Base-by-base conservation (phyloP, 2,329 filamentous ascomycete genomes). In the Fusarium lyarnte region DNA sequence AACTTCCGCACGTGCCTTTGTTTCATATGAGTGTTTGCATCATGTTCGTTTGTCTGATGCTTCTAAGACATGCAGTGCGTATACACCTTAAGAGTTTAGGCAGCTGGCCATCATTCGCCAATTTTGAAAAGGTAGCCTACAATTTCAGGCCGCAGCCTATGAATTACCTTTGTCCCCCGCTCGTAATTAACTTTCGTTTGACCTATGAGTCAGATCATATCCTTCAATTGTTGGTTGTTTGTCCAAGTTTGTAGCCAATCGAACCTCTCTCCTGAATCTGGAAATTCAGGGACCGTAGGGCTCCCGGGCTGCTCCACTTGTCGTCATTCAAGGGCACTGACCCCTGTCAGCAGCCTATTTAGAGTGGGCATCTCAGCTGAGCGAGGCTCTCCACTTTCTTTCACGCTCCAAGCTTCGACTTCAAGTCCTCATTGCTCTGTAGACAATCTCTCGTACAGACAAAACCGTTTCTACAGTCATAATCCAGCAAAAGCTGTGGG, bases 311-410 rank as follows among this genome's bases (percentile, higher is more conserved):
- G n/a, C 54, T 27, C 67, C 66, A 70, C 66, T 38, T 35, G 70
- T 70, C 66, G 69, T 72, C 65, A 73, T 71, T 42, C 17, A 10
- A 23, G 45, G 57, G 27, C 27, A 25, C 3, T 16, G 39, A 29
- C 46, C 65, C 66, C 57, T 73, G 70, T 52, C 43, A 33, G 58
- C 57, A 63, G 36, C 45, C 46, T 64, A 41, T 55, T 43, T 25
- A 43, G 39, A 68, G 63, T 72, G 68, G 68, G n/a, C 45, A 43
- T 47, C 51, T 58, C 47, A 57, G 33, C 57, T 68, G 57, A 49
- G 16, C 33, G 55, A 66, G 38, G 38, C 49, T 46, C 55, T 57
- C 69, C 53, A 64, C 65, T 42, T 53, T 39, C 57, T 38, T 69
- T 69, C 51, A 64, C 63, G 29, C 45, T 47, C 25, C 27, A 60